Conservation (phyloP, 768 basidiomycete genomes). For the Pholiota microspora region DNA sequence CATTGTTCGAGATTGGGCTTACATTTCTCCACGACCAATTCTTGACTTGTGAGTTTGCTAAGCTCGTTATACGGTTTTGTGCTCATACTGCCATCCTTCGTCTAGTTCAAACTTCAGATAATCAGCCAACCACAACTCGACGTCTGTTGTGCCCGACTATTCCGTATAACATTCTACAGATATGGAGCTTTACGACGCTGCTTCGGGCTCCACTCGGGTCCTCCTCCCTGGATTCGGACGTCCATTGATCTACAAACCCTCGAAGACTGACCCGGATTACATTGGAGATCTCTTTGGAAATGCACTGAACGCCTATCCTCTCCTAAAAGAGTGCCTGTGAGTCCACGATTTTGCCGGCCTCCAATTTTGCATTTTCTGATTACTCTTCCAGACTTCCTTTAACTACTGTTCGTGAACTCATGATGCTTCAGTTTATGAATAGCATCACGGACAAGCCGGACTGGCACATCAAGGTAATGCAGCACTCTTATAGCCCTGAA, state of each 20-base stretch:
- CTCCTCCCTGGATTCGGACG: conserved; percentile 27
- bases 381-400: conserved; percentile 14
- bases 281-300: conserved; percentile 15
- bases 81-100: too few relatives aligned
- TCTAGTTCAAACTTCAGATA: too few relatives aligned
- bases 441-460: conserved; percentile 30
- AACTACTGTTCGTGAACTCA: conserved; percentile 29
- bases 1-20: too few relatives aligned
- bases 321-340: conserved; percentile 4
- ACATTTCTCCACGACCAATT: too few relatives aligned
- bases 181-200: background rate
- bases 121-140: too few relatives aligned
- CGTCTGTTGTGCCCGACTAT: too few relatives aligned
- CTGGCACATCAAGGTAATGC: conserved; percentile 30
- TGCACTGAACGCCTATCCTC: conserved; percentile 11
- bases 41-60: too few relatives aligned
- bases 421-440: conserved; percentile 36
- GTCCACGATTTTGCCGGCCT: background rate
- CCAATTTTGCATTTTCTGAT: background rate
- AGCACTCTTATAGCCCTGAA: background rate
- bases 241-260: conserved; percentile 22
- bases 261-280: conserved; percentile 10
- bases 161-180: too few relatives aligned
- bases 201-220: background rate
- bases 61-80: too few relatives aligned